These are phyloP conservation scores for Scedosporium minutisporum DNA, from an alignment of 2,329 filamentous ascomycete genomes.

Conservation along the genomic window DNA sequence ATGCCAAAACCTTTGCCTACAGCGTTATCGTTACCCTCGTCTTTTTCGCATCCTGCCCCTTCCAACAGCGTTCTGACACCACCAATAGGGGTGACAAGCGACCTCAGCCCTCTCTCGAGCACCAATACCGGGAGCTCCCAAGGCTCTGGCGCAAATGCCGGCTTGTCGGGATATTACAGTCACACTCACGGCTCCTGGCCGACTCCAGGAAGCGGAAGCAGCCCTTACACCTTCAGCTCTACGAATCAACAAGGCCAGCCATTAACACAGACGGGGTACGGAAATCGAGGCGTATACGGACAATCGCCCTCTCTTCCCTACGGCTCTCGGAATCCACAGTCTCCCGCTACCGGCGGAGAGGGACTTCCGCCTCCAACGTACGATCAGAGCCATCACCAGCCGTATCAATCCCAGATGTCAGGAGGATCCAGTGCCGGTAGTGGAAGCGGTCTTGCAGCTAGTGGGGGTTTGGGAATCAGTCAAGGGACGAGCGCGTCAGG, in stretches of 20 bases:
- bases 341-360: conserved; percentile 8
- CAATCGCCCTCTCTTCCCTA: conserved; percentile 38
- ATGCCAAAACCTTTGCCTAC: conserved; percentile 22
- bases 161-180: conserved; percentile 32
- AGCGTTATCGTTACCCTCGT: conserved; percentile 7
- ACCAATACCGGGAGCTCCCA: conserved; percentile 51
- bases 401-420: conserved; percentile 32
- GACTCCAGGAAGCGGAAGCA: conserved; percentile 32
- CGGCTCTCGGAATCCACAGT: conserved; percentile 23
- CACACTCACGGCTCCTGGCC: conserved; percentile 51
- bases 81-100: conserved; percentile 39
- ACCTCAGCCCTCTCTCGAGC: conserved; percentile 54
- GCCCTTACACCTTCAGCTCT: conserved; percentile 46
- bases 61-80: conserved; percentile 22
- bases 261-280: conserved; percentile 18
- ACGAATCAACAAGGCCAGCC: conserved; percentile 19
- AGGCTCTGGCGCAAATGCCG: conserved; percentile 40
- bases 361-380: neutral
- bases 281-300: conserved; percentile 29
- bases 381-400: conserved; percentile 14
- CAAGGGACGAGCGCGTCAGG: conserved; percentile 13
- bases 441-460: conserved; percentile 17
- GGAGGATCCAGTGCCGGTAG: conserved; percentile 22
- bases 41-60: conserved; percentile 45
- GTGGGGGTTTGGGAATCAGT: conserved; percentile 1